A percentile compares a stretch with the other conserved stretches of the same genome.
phyloP scores from a whole-genome alignment of 148 eudicot species.

The Silene latifolia region DNA sequence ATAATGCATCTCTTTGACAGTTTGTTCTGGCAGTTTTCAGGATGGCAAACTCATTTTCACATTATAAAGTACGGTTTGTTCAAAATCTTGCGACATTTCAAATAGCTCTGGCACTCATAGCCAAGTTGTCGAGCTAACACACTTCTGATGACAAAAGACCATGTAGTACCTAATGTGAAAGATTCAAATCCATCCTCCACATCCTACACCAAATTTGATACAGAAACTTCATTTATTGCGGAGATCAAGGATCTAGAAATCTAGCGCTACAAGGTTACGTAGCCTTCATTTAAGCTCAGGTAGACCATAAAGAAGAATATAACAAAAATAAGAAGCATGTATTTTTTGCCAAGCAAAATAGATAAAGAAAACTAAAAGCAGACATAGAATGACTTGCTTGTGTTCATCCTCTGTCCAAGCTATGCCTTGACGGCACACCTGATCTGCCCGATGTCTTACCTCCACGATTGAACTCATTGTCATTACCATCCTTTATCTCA shows the following conservation, averaged over 20 bases:
- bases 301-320: neutral
- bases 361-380: slow-evolving; percentile 7
- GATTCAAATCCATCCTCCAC: too few relatives aligned
- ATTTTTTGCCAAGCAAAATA: neutral
- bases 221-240: neutral
- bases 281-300: neutral
- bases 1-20: too few relatives aligned
- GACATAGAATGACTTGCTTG: slow-evolving; percentile 41
- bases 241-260: neutral
- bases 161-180: too few relatives aligned
- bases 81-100: too few relatives aligned
- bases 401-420: slow-evolving; percentile 99
- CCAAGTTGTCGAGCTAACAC: too few relatives aligned
- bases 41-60: too few relatives aligned
- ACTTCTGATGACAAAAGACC: too few relatives aligned
- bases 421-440: slow-evolving; percentile 87
- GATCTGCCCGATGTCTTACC: slow-evolving; percentile 64
- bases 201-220: too few relatives aligned
- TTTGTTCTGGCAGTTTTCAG: too few relatives aligned
- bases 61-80: too few relatives aligned
- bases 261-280: neutral
- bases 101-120: too few relatives aligned
- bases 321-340: neutral
- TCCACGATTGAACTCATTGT: slow-evolving; percentile 51
- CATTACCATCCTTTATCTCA: too few relatives aligned